Base-by-base conservation (phyloP, 2,329 filamentous ascomycete genomes). In the Colletotrichum melonis region DNA sequence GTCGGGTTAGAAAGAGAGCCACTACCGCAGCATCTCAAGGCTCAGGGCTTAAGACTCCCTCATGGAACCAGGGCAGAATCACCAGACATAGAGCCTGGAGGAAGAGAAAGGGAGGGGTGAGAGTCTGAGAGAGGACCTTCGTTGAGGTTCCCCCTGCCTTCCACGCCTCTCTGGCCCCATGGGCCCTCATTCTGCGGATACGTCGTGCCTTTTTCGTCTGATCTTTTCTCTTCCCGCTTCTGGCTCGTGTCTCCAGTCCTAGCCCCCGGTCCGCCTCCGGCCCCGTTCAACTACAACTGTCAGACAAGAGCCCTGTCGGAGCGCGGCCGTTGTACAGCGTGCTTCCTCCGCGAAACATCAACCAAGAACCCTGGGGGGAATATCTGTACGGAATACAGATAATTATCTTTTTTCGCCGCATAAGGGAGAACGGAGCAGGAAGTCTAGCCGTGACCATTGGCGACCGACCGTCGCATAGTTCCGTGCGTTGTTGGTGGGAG, bases 201-300 rank as follows among this genome's bases (percentile, higher is more conserved):
- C 62, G 63, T 30, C 32, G 68, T 63, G 62, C 62, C 58, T 66
- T 74, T 74, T 77, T 74, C 77, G 59, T 77, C 77, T 76, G 75
- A 78, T 78, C 73, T 76, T 75, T 77, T 73, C 62, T 73, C 73
- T 59, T 63, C 69, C 70, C 69, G 42, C 63, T 65, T 73, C 35
- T 55, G 58, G 30, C 42, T 59, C 38, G 67, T 46, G 42, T 22
- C 57, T 74, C 22, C 70, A 64, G 49, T 60, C 62, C 49, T 67
- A 54, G 56, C 69, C 58, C 42, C 42, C 52, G 68, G 68, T 63
- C 62, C 55, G 55, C 54, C 54, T 52, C 67, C 56, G 28, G 56
- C 22, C 67, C 70, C 60, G 11, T 63, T 62, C 49, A 52, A 65
- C 55, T 12, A 30, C 62, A 55, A 60, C 67, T 62, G 71, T 66